Conservation (phyloP, 306 rosid genomes). For the Inga leiocalycina region DNA sequence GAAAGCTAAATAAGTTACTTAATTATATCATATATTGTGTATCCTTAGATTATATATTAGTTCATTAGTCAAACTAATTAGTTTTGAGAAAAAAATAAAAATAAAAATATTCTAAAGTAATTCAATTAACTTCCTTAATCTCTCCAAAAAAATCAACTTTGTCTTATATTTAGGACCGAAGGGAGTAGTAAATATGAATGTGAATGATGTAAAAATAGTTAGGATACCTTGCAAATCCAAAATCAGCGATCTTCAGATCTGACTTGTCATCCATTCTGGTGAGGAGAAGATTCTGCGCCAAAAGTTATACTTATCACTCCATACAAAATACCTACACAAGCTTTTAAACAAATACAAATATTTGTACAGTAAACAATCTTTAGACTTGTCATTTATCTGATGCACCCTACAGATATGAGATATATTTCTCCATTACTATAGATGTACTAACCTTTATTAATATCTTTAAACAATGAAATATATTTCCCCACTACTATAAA, state of each 20-base stretch:
- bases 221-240: conserved; percentile 96
- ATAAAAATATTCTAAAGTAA: too few species aligned
- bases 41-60: too few species aligned
- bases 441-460: neutral
- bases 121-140: too few species aligned
- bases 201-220: conserved; percentile 27
- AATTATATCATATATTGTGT: too few species aligned
- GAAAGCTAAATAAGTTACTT: too few species aligned
- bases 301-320: conserved; percentile 48
- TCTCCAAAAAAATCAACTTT: too few species aligned
- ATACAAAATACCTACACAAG: conserved; percentile 42
- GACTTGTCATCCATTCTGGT: conserved; percentile 68
- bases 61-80: too few species aligned
- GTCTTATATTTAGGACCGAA: too few species aligned
- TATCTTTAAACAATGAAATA: neutral
- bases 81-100: too few species aligned
- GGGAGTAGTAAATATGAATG: neutral
- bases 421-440: neutral
- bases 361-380: conserved; percentile 28
- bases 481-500: neutral
- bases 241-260: conserved; percentile 96
- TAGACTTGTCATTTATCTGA: neutral
- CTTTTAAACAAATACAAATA: conserved; percentile 42
- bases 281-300: conserved; percentile 97
- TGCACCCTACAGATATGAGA: conserved; percentile 1